These are phyloP conservation scores for Fusarium sp. DNA, from an alignment of 2,329 filamentous ascomycete species.

Conservation along the genomic window DNA sequence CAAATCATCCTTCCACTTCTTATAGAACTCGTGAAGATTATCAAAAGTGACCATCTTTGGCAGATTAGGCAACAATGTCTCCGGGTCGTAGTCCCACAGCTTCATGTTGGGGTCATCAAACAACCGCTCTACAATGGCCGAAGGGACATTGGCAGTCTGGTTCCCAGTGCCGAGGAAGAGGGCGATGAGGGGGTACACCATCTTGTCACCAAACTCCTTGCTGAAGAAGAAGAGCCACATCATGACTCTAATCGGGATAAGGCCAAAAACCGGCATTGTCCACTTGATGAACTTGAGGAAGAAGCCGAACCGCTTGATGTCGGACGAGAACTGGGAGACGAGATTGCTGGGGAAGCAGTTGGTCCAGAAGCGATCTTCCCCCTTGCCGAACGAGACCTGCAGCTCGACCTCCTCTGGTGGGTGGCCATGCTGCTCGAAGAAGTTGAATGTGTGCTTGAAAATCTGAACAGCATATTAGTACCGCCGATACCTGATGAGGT, in stretches of 20 bases:
- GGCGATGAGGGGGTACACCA: slow-evolving; percentile 78
- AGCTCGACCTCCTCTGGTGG: slow-evolving; percentile 69
- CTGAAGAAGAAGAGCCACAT: slow-evolving; percentile 77
- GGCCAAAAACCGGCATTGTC: slow-evolving; percentile 70
- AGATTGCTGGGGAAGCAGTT: slow-evolving; percentile 73
- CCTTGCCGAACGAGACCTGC: slow-evolving; percentile 73
- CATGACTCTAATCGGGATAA: slow-evolving; percentile 73
- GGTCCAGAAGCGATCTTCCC: slow-evolving; percentile 70
- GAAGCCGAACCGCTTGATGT: slow-evolving; percentile 47
- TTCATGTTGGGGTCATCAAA: slow-evolving; percentile 70
- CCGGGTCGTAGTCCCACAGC: slow-evolving; percentile 68
- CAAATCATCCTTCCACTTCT: slow-evolving; percentile 67
- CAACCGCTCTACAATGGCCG: slow-evolving; percentile 72
- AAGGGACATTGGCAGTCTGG: slow-evolving; percentile 77
- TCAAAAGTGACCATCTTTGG: slow-evolving; percentile 76
- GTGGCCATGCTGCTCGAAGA: slow-evolving; percentile 69
- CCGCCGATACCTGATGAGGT: neutral
- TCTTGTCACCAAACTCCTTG: slow-evolving; percentile 76
- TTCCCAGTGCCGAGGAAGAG: slow-evolving; percentile 82
- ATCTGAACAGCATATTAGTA: slow-evolving; percentile 55
- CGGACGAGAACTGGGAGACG: slow-evolving; percentile 64
- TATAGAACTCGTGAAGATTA: slow-evolving; percentile 71
- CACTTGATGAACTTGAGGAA: slow-evolving; percentile 45
- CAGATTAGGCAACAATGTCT: slow-evolving; percentile 67
- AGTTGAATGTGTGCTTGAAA: slow-evolving; percentile 76